phyloP scores from a whole-genome alignment of 345 rosid species.

The Gossypium longicalyx region DNA sequence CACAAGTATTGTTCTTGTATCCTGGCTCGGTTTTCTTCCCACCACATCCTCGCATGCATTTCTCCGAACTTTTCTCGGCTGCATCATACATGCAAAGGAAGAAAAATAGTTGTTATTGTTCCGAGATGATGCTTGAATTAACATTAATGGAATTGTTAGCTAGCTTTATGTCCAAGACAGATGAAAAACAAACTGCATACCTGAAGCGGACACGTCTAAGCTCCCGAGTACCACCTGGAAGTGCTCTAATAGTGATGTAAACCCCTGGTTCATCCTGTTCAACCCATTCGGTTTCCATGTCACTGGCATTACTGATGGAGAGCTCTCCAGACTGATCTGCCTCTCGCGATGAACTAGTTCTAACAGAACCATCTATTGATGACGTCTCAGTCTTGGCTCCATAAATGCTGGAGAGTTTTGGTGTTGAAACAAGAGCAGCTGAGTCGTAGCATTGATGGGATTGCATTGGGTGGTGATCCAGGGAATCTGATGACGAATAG shows the following conservation, averaged over 20 bases:
- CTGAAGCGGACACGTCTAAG: constrained; percentile 97
- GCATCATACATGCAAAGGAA: constrained; percentile 25
- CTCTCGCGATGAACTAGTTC: constrained; percentile 74
- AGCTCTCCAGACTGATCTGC: constrained; percentile 69
- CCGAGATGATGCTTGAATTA: neutral
- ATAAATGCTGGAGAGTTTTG: constrained; percentile 59
- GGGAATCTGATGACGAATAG: constrained; percentile 61
- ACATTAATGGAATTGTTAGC: neutral
- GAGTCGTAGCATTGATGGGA: constrained; percentile 38
- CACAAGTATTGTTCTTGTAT: constrained; percentile 88
- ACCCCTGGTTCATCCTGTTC: constrained; percentile 95
- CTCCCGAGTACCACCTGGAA: constrained; percentile 77
- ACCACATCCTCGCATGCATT: constrained; percentile 84
- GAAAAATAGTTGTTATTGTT: neutral
- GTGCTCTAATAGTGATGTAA: constrained; percentile 79
- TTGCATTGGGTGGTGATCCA: constrained; percentile 50
- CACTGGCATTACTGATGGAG: constrained; percentile 93
- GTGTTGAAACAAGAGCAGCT: constrained; percentile 57
- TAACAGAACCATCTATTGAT: constrained; percentile 61
- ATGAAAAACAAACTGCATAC: constrained; percentile 29
- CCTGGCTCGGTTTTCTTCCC: constrained; percentile 91
- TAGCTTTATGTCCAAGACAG: no score
- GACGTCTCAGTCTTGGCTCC: constrained; percentile 76
- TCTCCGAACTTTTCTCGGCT: constrained; percentile 94
- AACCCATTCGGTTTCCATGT: constrained; percentile 87